phyloP scores from a whole-genome alignment of 495 filamentous ascomycete genomes.

The Neurospora tetrasperma region DNA sequence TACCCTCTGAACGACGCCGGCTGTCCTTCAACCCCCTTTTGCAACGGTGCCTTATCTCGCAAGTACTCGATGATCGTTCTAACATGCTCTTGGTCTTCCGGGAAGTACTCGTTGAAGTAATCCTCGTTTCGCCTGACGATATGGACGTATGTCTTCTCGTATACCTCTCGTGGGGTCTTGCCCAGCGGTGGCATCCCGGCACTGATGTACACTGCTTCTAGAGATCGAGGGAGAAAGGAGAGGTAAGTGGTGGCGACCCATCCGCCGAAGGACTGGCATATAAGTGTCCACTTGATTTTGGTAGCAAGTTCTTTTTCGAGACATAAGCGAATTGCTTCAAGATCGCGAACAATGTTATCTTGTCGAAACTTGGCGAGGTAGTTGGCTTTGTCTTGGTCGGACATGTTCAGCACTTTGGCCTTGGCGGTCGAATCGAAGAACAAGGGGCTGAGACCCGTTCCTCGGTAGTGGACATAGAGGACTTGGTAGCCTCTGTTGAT shows the following conservation, averaged over 20 bases:
- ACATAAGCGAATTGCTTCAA: constrained; percentile 66
- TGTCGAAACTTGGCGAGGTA: constrained; percentile 76
- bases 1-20: constrained; percentile 13
- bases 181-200: constrained; percentile 71
- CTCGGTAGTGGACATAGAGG: constrained; percentile 74
- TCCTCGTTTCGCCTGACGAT: constrained; percentile 46
- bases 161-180: constrained; percentile 58
- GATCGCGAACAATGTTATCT: constrained; percentile 78
- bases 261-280: constrained; percentile 85
- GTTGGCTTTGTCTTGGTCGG: constrained; percentile 47
- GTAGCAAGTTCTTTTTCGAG: constrained; percentile 21
- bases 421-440: constrained; percentile 51
- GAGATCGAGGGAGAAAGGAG: constrained; percentile 58
- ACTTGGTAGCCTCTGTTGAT: constrained; percentile 72
- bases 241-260: constrained; percentile 74
- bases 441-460: constrained; percentile 69
- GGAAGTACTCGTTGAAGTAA: constrained; percentile 64
- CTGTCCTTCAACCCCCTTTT: constrained; percentile 44
- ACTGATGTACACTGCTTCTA: constrained; percentile 67
- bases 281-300: constrained; percentile 56
- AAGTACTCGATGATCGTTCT: constrained; percentile 54
- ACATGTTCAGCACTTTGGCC: neutral
- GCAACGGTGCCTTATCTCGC: constrained; percentile 36
- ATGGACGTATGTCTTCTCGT: constrained; percentile 53
- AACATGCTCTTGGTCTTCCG: constrained; percentile 58